These are phyloP conservation scores for Usnea hakonensis DNA, from an alignment of 495 filamentous ascomycete species.

Conservation along the genomic window DNA sequence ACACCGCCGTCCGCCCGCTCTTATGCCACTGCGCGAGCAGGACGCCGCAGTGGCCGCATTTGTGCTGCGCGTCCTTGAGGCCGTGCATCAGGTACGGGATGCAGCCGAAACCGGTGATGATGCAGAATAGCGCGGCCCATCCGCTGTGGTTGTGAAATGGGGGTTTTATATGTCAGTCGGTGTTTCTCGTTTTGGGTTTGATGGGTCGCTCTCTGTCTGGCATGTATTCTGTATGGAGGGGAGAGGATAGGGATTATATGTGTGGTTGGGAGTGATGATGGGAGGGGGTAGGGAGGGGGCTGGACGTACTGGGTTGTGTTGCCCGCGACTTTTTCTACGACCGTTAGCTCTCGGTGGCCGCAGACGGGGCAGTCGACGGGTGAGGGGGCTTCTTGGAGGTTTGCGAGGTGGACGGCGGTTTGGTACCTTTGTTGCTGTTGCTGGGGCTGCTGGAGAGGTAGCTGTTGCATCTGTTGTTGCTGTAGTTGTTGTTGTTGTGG, in stretches of 20 bases:
- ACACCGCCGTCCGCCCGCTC: constrained; percentile 41
- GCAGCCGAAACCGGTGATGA: constrained; percentile 43
- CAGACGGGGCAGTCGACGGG: constrained; percentile 47
- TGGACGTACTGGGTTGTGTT: constrained; percentile 45
- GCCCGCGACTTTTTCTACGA: constrained; percentile 33
- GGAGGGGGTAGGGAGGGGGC: neutral
- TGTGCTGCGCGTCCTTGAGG: constrained; percentile 47
- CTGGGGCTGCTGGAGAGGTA: neutral
- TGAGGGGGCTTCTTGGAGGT: constrained; percentile 28
- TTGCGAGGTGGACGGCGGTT: constrained; percentile 30
- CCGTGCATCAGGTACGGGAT: constrained; percentile 45
- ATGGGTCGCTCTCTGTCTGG: too few relatives aligned
- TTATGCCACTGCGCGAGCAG: constrained; percentile 46
- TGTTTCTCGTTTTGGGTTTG: too few relatives aligned
- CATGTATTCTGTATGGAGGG: too few relatives aligned
- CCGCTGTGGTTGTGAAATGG: too few relatives aligned
- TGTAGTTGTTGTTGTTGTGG: too few relatives aligned
- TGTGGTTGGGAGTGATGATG: neutral
- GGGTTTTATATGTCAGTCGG: too few relatives aligned
- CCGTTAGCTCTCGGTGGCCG: constrained; percentile 41
- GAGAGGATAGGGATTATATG: too few relatives aligned
- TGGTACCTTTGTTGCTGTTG: constrained; percentile 30
- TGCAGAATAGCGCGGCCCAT: constrained; percentile 42
- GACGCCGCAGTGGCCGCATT: constrained; percentile 42
- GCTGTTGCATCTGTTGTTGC: constrained; percentile 1